Base-by-base conservation (phyloP, 768 basidiomycete genomes). In the Infundibulicybe gibba region DNA sequence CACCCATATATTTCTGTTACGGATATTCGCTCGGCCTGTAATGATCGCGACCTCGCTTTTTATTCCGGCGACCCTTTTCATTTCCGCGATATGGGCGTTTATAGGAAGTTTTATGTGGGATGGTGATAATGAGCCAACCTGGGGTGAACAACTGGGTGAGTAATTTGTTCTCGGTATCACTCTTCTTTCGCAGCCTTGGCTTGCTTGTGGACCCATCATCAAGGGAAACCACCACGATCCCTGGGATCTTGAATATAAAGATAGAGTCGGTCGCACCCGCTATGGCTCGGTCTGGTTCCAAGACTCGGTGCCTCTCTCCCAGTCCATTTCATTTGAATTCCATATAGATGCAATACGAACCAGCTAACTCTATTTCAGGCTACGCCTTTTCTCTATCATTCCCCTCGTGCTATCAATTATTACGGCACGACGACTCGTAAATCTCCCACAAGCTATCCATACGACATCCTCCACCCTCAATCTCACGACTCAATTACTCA, bases 101-200 rank as follows among this genome's bases (percentile, higher is more conserved):
- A 70, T 84, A 12, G 89, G 87, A 25, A 88, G 86, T 58, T 90
- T 90, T 54, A 75, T 75, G 74, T 75, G 74, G 72, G 74, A 75
- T 46, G 67, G 55, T 11, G 69, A 65, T 40, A 56, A 55, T 25
- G 80, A 78, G 47, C 82, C 82, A 32, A 87, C 87, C 10, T 90
- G 88, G 89, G 86, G 87, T 42, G 87, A 90, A 87, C 85, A 17
- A 74, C 82, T 40, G 88, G 88, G 87, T 88, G 55, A 66, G 84
- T 68, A 12, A 10, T 38, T 13, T 12, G 43, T 17, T 30, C 34
- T 16, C n/a, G 37, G 39, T 51, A 32, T 45, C 40, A n/a, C 40
- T 25, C 21, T 37, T 37, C 47, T 45, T 19, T 47, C 42, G 25
- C 4, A 25, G 8, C 8, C 25, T 25, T 25, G 25, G 3, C 25